Percentiles rank a stretch among this genome's conserved stretches.
Evolutionary conservation across 1,284 basidiomycete species (phyloP).

Genomic region (Boletellus deceptivus): DNA sequence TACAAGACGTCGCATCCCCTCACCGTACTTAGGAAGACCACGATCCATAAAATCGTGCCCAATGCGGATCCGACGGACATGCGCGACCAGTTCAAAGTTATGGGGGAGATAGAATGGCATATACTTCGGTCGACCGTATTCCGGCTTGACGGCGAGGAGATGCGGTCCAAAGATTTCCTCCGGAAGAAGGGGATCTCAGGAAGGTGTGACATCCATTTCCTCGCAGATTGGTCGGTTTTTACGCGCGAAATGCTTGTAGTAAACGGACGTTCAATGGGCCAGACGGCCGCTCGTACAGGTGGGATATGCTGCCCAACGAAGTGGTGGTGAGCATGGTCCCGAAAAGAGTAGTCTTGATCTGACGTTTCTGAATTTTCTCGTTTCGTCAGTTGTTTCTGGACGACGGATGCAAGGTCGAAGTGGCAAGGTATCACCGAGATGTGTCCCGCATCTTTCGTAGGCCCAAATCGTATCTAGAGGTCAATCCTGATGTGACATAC

Average conservation of each 20-base stretch:
- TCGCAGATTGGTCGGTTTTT: not conserved
- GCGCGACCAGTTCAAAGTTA: too few relatives aligned
- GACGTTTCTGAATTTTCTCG: not conserved
- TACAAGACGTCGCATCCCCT: slow-evolving; percentile 17
- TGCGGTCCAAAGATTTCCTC: slow-evolving; percentile 16
- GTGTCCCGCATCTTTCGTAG: slow-evolving; percentile 12
- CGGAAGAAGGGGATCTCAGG: slow-evolving; percentile 14
- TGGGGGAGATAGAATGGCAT: too few relatives aligned
- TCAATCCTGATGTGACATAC: slow-evolving; percentile 30
- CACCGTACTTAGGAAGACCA: slow-evolving; percentile 15
- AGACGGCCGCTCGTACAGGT: slow-evolving; percentile 16
- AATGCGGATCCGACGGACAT: slow-evolving; percentile 13
- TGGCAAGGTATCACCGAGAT: slow-evolving; percentile 27
- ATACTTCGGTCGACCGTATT: too few relatives aligned
- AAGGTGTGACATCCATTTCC: slow-evolving; percentile 8
- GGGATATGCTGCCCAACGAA: slow-evolving; percentile 9
- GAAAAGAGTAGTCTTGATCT: not conserved
- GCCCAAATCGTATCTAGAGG: slow-evolving; percentile 29
- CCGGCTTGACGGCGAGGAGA: slow-evolving; percentile 9
- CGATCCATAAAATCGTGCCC: slow-evolving; percentile 15
- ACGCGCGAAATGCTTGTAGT: not conserved
- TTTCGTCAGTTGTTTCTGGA: slow-evolving; percentile 11
- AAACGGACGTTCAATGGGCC: slow-evolving; percentile 19
- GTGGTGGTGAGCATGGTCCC: slow-evolving; percentile 10
- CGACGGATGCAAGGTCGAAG: slow-evolving; percentile 5